A percentile compares a stretch with the other conserved stretches of the same genome.
These are phyloP conservation scores for Usnea hakonensis DNA, from an alignment of 495 filamentous ascomycete species.

Conservation along the genomic window DNA sequence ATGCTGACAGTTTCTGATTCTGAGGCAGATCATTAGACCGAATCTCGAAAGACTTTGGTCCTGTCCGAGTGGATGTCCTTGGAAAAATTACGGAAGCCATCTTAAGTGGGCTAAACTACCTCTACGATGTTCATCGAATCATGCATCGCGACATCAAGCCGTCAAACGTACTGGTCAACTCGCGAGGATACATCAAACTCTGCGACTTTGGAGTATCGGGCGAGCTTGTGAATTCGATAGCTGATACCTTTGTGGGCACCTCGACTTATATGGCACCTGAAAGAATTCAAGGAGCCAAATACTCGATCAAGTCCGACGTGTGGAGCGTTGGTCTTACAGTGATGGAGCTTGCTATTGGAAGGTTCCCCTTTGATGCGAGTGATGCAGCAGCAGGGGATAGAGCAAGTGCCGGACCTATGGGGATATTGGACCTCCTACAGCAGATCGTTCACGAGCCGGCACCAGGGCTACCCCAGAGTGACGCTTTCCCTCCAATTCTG, in stretches of 20 bases:
- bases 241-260: conserved; percentile 95
- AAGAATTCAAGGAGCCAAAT: conserved; percentile 90
- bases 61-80: conserved; percentile 92
- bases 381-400: conserved; percentile 64
- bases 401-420: conserved; percentile 69
- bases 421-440: conserved; percentile 91
- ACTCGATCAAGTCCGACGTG: conserved; percentile 96
- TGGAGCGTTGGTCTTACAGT: conserved; percentile 96
- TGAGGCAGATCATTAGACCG: conserved; percentile 74
- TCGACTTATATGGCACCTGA: conserved; percentile 99
- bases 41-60: conserved; percentile 89
- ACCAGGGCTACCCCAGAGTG: conserved; percentile 87
- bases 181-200: conserved; percentile 86
- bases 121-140: conserved; percentile 89
- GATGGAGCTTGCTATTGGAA: conserved; percentile 94
- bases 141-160: conserved; percentile 99
- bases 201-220: conserved; percentile 98
- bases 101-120: conserved; percentile 86
- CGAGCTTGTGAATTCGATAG: conserved; percentile 92
- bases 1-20: conserved; percentile 32
- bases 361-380: conserved; percentile 83
- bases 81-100: conserved; percentile 99
- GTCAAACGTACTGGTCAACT: conserved; percentile 94
- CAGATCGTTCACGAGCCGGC: conserved; percentile 96
- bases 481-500: conserved; percentile 88